These are phyloP conservation scores for Plasmodium berghei DNA, from an alignment of 169 alveolate species.

Conservation along the genomic window DNA sequence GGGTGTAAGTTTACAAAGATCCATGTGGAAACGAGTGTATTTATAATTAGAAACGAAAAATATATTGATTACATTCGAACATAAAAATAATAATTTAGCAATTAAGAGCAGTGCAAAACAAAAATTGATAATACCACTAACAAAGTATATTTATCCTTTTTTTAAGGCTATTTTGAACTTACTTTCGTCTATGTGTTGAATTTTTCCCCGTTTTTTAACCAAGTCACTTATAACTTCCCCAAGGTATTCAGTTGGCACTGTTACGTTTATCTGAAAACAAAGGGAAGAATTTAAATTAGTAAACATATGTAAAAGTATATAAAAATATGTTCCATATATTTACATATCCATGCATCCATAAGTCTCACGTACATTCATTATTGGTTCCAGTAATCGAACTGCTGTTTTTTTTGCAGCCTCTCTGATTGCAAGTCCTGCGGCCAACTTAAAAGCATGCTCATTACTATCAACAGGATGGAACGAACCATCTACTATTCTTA, in stretches of 20 bases:
- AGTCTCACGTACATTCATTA: constrained; percentile 86
- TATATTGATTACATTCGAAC: no score
- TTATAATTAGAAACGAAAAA: no score
- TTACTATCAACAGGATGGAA: constrained; percentile 91
- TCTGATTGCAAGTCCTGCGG: constrained; percentile 88
- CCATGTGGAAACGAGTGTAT: neutral
- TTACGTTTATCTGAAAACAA: constrained; percentile 73
- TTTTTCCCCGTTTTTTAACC: constrained; percentile 84
- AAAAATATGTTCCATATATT: neutral
- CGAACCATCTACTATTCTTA: constrained; percentile 89
- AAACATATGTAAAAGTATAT: neutral
- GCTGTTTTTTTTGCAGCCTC: constrained; percentile 88
- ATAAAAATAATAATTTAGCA: neutral
- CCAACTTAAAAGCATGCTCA: constrained; percentile 91
- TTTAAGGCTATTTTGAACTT: constrained; percentile 8
- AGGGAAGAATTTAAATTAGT: neutral
- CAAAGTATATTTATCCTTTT: neutral
- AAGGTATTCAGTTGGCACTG: constrained; percentile 87
- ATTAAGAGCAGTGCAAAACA: neutral
- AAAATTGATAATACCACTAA: neutral
- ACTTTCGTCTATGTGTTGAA: constrained; percentile 75
- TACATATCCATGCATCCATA: neutral
- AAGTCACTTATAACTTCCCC: constrained; percentile 88
- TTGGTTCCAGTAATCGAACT: constrained; percentile 91
- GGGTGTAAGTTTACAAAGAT: neutral